A percentile compares a stretch with the other conserved stretches of the same genome.
These are phyloP conservation scores for Sporothrix globosa DNA, from an alignment of 2,329 filamentous ascomycete species.

Conservation along the genomic window DNA sequence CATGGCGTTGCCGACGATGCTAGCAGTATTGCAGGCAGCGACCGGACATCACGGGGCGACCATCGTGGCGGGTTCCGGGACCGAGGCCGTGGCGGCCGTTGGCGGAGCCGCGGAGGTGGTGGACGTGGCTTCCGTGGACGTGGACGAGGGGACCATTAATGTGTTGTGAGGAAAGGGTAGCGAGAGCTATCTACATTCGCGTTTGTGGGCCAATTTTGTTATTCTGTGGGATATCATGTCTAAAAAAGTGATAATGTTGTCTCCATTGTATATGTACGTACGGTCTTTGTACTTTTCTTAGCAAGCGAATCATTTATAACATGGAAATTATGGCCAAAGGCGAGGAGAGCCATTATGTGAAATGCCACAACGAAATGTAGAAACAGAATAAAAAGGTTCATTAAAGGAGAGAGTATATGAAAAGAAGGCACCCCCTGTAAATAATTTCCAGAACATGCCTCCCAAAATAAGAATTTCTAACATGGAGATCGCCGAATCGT, in stretches of 20 bases:
- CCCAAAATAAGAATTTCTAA: background rate
- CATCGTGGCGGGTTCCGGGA: constrained; percentile 38
- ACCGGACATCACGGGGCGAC: constrained; percentile 24
- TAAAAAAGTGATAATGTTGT: background rate
- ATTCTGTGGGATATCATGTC: background rate
- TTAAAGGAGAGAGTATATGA: constrained; percentile 23
- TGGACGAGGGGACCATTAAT: constrained; percentile 28
- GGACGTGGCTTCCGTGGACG: constrained; percentile 40
- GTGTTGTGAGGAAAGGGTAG: background rate
- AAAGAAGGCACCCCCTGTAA: background rate
- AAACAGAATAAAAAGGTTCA: background rate
- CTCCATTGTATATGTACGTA: background rate
- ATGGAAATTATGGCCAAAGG: background rate
- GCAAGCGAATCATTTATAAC: constrained; percentile 11
- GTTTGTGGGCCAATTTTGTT: background rate
- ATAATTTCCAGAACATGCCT: background rate
- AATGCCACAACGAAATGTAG: background rate
- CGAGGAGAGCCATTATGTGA: background rate
- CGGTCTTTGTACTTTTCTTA: background rate
- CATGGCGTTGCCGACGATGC: constrained; percentile 35
- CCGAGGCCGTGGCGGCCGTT: constrained; percentile 43
- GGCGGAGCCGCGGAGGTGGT: constrained; percentile 42
- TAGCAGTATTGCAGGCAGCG: constrained; percentile 33
- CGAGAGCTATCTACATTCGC: background rate
- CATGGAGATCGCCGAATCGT: constrained; percentile 15